Conservation (phyloP, 23 red algal genomes). For the Gracilaria caudata region DNA sequence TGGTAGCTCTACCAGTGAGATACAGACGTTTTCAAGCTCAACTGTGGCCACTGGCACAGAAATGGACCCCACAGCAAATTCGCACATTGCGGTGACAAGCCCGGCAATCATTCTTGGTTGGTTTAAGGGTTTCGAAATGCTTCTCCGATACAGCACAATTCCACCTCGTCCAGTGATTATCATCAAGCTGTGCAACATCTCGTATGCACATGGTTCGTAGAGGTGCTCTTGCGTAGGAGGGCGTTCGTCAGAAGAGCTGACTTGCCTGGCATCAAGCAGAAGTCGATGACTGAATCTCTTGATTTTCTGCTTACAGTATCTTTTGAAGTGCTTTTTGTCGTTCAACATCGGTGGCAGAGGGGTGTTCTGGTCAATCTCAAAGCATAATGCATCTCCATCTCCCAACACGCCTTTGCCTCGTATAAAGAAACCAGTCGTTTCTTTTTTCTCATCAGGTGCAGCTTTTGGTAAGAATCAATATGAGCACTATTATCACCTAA, state of each 20-base stretch:
- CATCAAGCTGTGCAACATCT: constrained; percentile 78
- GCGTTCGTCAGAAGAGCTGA: neutral
- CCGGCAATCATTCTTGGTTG: constrained; percentile 73
- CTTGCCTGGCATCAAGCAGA: too few species aligned
- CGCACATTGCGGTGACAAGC: constrained; percentile 61
- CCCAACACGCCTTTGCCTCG: neutral
- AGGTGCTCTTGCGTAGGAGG: neutral
- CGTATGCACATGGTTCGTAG: neutral
- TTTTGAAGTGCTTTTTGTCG: too few species aligned
- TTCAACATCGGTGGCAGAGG: neutral
- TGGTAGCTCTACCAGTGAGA: constrained; percentile 42
- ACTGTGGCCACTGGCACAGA: constrained; percentile 34
- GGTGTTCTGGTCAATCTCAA: neutral
- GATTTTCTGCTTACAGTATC: constrained; percentile 10
- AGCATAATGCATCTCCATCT: neutral
- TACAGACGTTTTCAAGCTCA: constrained; percentile 40
- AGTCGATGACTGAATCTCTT: neutral
- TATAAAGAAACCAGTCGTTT: too few species aligned
- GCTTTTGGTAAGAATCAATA: neutral
- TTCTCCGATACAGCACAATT: constrained; percentile 66
- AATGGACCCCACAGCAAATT: constrained; percentile 53
- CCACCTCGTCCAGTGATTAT: constrained; percentile 71
- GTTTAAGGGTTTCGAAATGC: constrained; percentile 43
- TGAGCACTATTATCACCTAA: neutral
- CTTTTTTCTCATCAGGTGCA: too few species aligned